Evolutionary conservation across 768 basidiomycete species (phyloP), one percentile per base, ranked within the genome.

Genomic region (Ramaria rubella): DNA sequence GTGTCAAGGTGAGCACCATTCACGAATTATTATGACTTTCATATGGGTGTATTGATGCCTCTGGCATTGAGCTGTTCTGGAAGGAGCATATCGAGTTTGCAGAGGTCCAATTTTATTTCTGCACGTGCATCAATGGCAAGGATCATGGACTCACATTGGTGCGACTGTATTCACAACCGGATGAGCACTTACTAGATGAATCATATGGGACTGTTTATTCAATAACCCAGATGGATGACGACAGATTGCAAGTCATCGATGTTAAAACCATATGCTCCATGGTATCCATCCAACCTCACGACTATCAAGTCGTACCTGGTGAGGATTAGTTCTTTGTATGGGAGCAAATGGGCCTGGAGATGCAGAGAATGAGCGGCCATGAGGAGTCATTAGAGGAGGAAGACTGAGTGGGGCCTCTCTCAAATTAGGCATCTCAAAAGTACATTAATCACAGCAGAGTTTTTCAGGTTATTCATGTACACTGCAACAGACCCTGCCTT

Each of bases 1-100:
- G 59, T 27, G 43, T 59, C 24, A 64, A 62, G 55, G 65, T 50
- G 34, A 19, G 51, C n/a, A n/a, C n/a, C n/a, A n/a, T n/a, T 38
- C 36, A n/a, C 11, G 36, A n/a, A 38, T 38, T n/a, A 38, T 38
- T 11, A 11, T 38, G 11, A 24, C 52, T 17, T 11, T 38, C 11
- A n/a, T n/a, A 38, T n/a, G n/a, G n/a, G n/a, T 38, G 11, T n/a
- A 11, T n/a, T n/a, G n/a, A n/a, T n/a, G n/a, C n/a, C n/a, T n/a
- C n/a, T n/a, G n/a, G n/a, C n/a, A n/a, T n/a, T n/a, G n/a, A n/a
- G n/a, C n/a, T n/a, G n/a, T n/a, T n/a, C n/a, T n/a, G 11, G 11
- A 38, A 38, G 11, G n/a, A 38, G 11, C 11, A 11, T n/a, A 38
- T 38, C n/a, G 36, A 38, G 36, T 38, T 38, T 38, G 36, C 36